Evolutionary conservation across 2,329 filamentous ascomycete genomes (phyloP).

Genomic region (Paecilomyces niveus): DNA sequence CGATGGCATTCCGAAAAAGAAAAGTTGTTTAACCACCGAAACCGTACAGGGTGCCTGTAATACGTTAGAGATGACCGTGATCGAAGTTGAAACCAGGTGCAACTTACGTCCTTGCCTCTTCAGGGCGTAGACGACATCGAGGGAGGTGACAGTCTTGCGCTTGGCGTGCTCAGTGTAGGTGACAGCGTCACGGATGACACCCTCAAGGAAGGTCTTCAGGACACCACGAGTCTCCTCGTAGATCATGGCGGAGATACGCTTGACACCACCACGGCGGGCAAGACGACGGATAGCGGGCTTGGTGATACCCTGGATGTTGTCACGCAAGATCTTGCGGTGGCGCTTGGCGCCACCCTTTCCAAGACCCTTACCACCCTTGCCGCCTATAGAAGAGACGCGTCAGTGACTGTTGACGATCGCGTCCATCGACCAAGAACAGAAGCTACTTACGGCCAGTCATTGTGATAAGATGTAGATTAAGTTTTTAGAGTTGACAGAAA

Average conservation of each 20-base stretch:
- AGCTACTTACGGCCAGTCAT: constrained; percentile 54
- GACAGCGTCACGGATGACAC: constrained; percentile 71
- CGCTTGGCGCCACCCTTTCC: constrained; percentile 98
- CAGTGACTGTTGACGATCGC: constrained; percentile 26
- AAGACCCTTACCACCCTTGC: constrained; percentile 95
- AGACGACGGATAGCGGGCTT: constrained; percentile 99
- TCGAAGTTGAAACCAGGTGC: constrained; percentile 9
- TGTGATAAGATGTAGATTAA: constrained; percentile 35
- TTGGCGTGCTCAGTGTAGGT: constrained; percentile 80
- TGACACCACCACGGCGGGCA: constrained; percentile 97
- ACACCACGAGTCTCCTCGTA: constrained; percentile 78
- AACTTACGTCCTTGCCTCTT: constrained; percentile 57
- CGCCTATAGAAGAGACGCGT: constrained; percentile 58
- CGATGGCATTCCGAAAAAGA: constrained; percentile 24
- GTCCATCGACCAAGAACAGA: constrained; percentile 7
- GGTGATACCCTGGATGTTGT: constrained; percentile 99
- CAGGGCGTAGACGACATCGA: constrained; percentile 58
- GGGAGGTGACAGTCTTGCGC: constrained; percentile 53
- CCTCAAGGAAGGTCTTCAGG: constrained; percentile 76
- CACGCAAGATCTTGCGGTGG: constrained; percentile 98
- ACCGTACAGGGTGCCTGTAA: constrained; percentile 66
- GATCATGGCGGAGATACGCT: constrained; percentile 98
- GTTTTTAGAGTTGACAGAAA: constrained; percentile 16
- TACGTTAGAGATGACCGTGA: constrained; percentile 7
- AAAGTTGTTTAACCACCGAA: constrained; percentile 67